A percentile compares a stretch with the other conserved stretches of the same genome.
Conservation (phyloP, 2,329 filamentous ascomycete species). For the Fusarium pseudoanthophilum region DNA sequence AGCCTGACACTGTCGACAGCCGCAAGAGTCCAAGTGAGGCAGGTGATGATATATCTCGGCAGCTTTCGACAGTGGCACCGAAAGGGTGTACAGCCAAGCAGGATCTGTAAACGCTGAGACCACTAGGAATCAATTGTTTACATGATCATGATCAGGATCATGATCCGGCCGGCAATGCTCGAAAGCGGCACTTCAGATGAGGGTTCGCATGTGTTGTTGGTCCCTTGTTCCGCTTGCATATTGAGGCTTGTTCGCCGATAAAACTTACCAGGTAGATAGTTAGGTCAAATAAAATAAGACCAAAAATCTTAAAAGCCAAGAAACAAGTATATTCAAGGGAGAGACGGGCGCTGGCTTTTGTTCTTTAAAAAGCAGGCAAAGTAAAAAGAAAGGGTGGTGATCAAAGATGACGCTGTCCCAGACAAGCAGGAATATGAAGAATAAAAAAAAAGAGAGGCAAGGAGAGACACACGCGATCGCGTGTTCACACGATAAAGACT, state of each 20-base stretch:
- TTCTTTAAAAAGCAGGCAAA: conserved; percentile 11
- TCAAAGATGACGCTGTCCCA: conserved; percentile 28
- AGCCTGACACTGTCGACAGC: conserved; percentile 9
- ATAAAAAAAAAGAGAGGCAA: conserved; percentile 12
- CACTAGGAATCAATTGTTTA: conserved; percentile 14
- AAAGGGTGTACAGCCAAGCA: neutral
- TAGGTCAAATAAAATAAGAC: conserved; percentile 2
- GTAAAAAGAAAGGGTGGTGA: conserved; percentile 27
- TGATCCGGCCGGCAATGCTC: neutral
- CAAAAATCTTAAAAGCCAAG: neutral
- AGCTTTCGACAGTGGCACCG: neutral
- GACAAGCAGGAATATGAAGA: conserved; percentile 20
- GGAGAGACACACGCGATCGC: conserved; percentile 40
- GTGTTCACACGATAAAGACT: conserved; percentile 43
- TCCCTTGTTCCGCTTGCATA: conserved; percentile 18
- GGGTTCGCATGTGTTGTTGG: neutral
- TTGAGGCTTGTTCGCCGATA: conserved; percentile 5
- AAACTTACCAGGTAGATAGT: conserved; percentile 33
- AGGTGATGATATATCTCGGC: neutral
- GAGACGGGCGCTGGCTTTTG: conserved; percentile 8
- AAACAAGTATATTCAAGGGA: conserved; percentile 13
- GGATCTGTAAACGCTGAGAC: conserved; percentile 3
- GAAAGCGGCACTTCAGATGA: conserved; percentile 10
- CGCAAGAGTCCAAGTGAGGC: conserved; percentile 16
- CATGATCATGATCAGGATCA: neutral